Evolutionary conservation across 129 eudicot species (phyloP).

Genomic region (Tagetes patula): DNA sequence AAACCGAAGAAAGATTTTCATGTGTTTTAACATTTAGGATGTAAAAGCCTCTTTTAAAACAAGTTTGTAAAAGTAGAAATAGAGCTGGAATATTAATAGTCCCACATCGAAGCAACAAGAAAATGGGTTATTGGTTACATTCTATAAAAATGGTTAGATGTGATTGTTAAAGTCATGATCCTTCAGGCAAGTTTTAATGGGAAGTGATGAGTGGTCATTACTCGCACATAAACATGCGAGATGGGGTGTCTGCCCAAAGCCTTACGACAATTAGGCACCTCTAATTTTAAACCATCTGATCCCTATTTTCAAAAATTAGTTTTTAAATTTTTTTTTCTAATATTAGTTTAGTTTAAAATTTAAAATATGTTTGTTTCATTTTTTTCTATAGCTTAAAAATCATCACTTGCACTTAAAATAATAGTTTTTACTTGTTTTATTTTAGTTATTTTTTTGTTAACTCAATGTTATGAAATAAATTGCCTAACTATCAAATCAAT

Average conservation of each 20-base stretch:
- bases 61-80: too few species aligned
- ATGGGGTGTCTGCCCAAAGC: constrained; percentile 53
- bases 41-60: too few species aligned
- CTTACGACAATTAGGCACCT: constrained; percentile 61
- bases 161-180: constrained; percentile 22
- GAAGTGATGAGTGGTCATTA: constrained; percentile 60
- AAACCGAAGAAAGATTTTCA: too few species aligned
- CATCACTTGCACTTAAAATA: too few species aligned
- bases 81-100: background rate
- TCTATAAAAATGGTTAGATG: background rate
- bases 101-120: constrained; percentile 27
- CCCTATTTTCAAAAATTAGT: constrained; percentile 9
- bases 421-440: too few species aligned
- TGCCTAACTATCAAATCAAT: too few species aligned
- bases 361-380: too few species aligned
- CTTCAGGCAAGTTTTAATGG: constrained; percentile 65
- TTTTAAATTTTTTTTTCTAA: background rate
- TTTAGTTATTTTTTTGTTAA: too few species aligned
- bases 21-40: too few species aligned
- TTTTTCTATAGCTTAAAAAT: too few species aligned
- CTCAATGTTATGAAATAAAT: too few species aligned
- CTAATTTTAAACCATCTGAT: constrained; percentile 47
- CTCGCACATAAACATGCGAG: constrained; percentile 51
- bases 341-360: too few species aligned
- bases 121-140: background rate